Conservation (phyloP, 768 basidiomycete genomes). For the Trichaptum fuscoviolaceum region DNA sequence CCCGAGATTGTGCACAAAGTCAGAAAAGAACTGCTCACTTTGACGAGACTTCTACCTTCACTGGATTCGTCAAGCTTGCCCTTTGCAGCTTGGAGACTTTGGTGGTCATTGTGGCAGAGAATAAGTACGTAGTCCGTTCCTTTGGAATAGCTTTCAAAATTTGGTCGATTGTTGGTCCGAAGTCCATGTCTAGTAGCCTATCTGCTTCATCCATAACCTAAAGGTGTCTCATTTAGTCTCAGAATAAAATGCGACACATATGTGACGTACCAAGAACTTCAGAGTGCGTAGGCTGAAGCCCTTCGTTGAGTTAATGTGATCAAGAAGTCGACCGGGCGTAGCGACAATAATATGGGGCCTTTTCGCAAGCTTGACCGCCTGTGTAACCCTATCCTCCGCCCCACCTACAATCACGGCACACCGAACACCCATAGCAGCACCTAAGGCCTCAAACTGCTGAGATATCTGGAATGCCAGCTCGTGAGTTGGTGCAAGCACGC, state of each 20-base stretch:
- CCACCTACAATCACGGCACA: conserved; percentile 94
- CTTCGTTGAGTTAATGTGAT: conserved; percentile 96
- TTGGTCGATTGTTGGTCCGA: conserved; percentile 92
- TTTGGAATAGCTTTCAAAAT: conserved; percentile 93
- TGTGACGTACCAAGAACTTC: conserved; percentile 73
- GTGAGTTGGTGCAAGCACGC: conserved; percentile 94
- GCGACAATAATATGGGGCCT: conserved; percentile 93
- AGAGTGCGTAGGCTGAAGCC: conserved; percentile 84
- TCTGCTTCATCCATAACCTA: conserved; percentile 99
- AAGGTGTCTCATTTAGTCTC: not conserved
- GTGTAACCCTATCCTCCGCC: conserved; percentile 76
- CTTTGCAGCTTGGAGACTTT: conserved; percentile 96
- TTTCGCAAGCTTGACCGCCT: conserved; percentile 89
- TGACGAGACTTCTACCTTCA: conserved; percentile 86
- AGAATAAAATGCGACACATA: not conserved
- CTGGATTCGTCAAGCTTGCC: conserved; percentile 90
- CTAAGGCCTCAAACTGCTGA: conserved; percentile 91
- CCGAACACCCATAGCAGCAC: conserved; percentile 88
- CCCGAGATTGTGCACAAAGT: not conserved
- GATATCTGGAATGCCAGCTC: conserved; percentile 98
- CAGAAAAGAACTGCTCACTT: conserved; percentile 55
- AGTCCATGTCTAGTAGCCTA: conserved; percentile 92
- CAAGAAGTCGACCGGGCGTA: conserved; percentile 88
- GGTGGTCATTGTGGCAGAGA: conserved; percentile 98
- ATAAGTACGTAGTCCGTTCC: conserved; percentile 92